Evolutionary conservation across 2,329 filamentous ascomycete genomes (phyloP), one percentile per base, ranked within the genome.

Genomic region (Teratosphaeria nubilosa): DNA sequence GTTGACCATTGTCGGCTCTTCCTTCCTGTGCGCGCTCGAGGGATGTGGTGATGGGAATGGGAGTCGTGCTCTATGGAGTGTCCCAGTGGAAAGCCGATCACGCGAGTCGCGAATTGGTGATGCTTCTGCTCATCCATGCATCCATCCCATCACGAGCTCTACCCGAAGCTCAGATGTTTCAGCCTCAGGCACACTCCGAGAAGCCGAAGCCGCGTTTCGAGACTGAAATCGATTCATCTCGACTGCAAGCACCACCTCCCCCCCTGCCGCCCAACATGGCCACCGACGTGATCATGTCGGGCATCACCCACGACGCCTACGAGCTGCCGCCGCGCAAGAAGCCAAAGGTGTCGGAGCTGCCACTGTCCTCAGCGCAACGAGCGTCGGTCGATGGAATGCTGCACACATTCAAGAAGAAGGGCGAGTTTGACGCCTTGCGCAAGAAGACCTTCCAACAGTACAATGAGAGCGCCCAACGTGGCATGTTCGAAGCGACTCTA

Each of bases 381-480:
- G 81, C 82, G 1, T 85, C 86, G 1, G 90, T 92, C 58, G 88
- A 91, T 65, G 82, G 80, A 16, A 80, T 92, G 24, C 82, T 88
- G n/a, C 86, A 89, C 69, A 86, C 82, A 11, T 92, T 91, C 76
- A 91, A 91, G 74, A 92, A 91, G 75, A 90, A 90, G 73, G 89
- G 89, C 60, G 87, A 87, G 58, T 94, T 91, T 69, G 89, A 94
- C 73, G 77, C 81, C 14, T 82, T 91, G 62, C 84, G 88, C 61
- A 91, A 90, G 70, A 82, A 88, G 66, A 80, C 89, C 11, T 90
- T 88, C 82, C 83, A 87, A 52, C 85, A 88, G 59, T 89, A 71
- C 63, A 70, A 69, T 24, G 69, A 71, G 54, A 91, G 59, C 82
- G 82, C 41, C 78, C 84, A 67, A 78, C 84, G 7, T 14, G 70